phyloP scores from a whole-genome alignment of 805 yeast genomes.

The Candida pseudoglaebosa region DNA sequence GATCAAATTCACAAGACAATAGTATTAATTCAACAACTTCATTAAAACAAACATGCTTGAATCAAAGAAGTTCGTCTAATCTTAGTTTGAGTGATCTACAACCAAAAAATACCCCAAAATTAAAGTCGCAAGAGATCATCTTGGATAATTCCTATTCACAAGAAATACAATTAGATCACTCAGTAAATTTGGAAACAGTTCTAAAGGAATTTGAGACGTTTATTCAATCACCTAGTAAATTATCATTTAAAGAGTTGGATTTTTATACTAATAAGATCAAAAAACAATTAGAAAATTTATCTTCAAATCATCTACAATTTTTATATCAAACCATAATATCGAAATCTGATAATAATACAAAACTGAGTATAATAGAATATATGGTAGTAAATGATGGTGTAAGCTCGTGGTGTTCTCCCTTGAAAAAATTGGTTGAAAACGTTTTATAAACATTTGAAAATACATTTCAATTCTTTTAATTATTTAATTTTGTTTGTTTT shows the following conservation, averaged over 20 bases:
- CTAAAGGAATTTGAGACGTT: conserved; percentile 9
- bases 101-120: too few species aligned
- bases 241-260: conserved; percentile 40
- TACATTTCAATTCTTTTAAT: too few species aligned
- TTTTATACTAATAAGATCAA: conserved; percentile 42
- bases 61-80: too few species aligned
- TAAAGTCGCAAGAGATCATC: conserved; percentile 3
- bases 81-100: too few species aligned
- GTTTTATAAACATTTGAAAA: background rate
- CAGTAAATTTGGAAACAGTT: conserved; percentile 1
- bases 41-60: background rate
- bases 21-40: background rate
- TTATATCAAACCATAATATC: conserved; percentile 10
- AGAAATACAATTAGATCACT: background rate
- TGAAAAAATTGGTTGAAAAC: conserved; percentile 46
- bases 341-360: conserved; percentile 11
- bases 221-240: conserved; percentile 15
- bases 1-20: conserved; percentile 1
- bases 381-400: conserved; percentile 57
- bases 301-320: conserved; percentile 11
- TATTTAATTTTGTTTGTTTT: too few species aligned
- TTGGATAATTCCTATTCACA: background rate
- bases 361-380: conserved; percentile 42
- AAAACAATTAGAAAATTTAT: conserved; percentile 3
- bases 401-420: conserved; percentile 64